Evolutionary conservation across 345 rosid species (phyloP), one percentile per base, ranked within the genome.

Genomic region (Corymbia maculata): DNA sequence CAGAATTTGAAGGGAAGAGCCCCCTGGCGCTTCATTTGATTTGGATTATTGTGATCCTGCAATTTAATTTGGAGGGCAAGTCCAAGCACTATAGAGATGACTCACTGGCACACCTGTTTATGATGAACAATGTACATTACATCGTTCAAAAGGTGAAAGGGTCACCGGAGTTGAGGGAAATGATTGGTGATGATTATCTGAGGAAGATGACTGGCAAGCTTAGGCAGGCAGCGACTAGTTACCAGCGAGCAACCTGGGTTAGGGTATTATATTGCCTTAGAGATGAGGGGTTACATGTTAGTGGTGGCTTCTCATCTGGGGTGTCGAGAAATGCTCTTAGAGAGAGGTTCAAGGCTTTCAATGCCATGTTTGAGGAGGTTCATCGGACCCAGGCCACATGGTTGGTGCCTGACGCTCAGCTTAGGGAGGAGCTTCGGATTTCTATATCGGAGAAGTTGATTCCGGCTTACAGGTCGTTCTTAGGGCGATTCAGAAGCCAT

Each of bases 81-180:
- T 95, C 98, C 21, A 95, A 94, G 88, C 98, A 93, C 89, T 96
- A 96, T 85, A 95, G 89, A 91, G 99, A 97, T 92, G 86, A 93
- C 2, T 92, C 99, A 36, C 89, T 96, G 82, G 92, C 92, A 14
- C 96, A 95, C 89, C 90, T 97, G 89, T 97, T 97, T 88, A 93
- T 97, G 90, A 96, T 97, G 99, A 97, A 97, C 92, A 97, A 97
- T 88, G 96, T 96, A 21, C 98, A 96, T 87, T 97, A 97, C 88
- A 96, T 96, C 2, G 97, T 94, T 89, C 98, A 97, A 89, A 97
- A 97, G 91, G 94, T 94, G 50, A 97, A 94, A 92, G 95, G 97
- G 16, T 96, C 97, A 1, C 95, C 95, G 1, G 99, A 97, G 86
- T 90, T 96, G 88, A 89, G 99, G 87, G 98, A 95, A 87, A 95